These are phyloP conservation scores for Diaporthe helianthi DNA, from an alignment of 2,329 filamentous ascomycete species.

Conservation along the genomic window DNA sequence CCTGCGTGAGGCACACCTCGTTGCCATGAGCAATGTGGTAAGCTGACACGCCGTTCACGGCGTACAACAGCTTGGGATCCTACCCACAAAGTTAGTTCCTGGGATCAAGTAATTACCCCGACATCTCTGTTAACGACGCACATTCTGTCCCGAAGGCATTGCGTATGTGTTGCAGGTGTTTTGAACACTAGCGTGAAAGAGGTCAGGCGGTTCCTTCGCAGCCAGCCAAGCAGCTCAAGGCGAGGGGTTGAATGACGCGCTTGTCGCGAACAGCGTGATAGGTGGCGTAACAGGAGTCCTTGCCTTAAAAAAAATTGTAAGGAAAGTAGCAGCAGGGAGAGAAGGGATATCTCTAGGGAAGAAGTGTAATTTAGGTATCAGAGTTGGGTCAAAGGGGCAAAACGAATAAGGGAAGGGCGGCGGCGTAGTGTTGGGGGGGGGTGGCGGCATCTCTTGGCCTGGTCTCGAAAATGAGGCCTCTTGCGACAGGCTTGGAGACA, in stretches of 20 bases:
- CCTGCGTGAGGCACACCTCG: slow-evolving; percentile 81
- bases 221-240: slow-evolving; percentile 3
- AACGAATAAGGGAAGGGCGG: not conserved
- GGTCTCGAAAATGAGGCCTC: slow-evolving; percentile 2
- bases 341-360: not conserved
- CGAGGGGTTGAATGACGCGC: not conserved
- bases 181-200: not conserved
- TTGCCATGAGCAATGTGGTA: slow-evolving; percentile 90
- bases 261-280: slow-evolving; percentile 5
- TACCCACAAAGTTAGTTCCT: slow-evolving; percentile 38
- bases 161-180: slow-evolving; percentile 15
- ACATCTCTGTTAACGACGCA: slow-evolving; percentile 40
- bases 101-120: not conserved
- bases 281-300: not conserved
- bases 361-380: not conserved
- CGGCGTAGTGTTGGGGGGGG: slow-evolving; percentile 15
- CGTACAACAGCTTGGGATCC: slow-evolving; percentile 73
- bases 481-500: not conserved
- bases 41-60: slow-evolving; percentile 84
- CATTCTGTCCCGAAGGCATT: slow-evolving; percentile 56
- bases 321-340: not conserved
- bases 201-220: slow-evolving; percentile 5
- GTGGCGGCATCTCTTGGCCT: slow-evolving; percentile 14
- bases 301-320: not conserved
- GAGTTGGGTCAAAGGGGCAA: slow-evolving; percentile 5